These are phyloP conservation scores for Aspergillus sp. DNA, from an alignment of 2,329 filamentous ascomycete species.

Conservation along the genomic window DNA sequence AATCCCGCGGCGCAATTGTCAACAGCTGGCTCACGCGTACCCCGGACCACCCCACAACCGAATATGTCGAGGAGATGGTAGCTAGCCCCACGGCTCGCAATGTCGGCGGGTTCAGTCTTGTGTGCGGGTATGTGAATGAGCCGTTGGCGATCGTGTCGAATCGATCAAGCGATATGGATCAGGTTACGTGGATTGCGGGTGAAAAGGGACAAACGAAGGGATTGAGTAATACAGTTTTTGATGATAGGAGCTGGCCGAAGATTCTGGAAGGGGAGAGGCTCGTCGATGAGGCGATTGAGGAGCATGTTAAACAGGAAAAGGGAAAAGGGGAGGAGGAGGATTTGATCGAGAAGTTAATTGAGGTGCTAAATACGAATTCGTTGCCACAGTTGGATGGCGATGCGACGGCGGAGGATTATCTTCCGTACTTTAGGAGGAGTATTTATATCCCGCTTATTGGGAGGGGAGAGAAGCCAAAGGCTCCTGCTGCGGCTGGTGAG, in stretches of 20 bases:
- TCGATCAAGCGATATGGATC: slow-evolving; percentile 53
- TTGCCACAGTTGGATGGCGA: slow-evolving; percentile 52
- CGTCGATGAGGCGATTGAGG: slow-evolving; percentile 50
- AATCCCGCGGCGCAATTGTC: slow-evolving; percentile 59
- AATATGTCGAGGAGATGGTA: slow-evolving; percentile 56
- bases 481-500: not conserved
- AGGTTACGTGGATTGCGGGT: slow-evolving; percentile 52
- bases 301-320: slow-evolving; percentile 44
- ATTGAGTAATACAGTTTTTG: slow-evolving; percentile 62
- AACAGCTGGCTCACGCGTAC: slow-evolving; percentile 57
- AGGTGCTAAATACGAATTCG: slow-evolving; percentile 55
- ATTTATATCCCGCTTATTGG: slow-evolving; percentile 62
- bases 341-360: slow-evolving; percentile 54
- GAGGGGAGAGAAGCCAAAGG: slow-evolving; percentile 40
- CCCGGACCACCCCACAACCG: slow-evolving; percentile 39
- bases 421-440: slow-evolving; percentile 57
- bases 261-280: slow-evolving; percentile 58
- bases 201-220: slow-evolving; percentile 54
- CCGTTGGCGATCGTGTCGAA: slow-evolving; percentile 63
- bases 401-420: slow-evolving; percentile 53
- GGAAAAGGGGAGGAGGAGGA: slow-evolving; percentile 41
- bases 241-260: slow-evolving; percentile 62
- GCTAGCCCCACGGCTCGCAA: slow-evolving; percentile 54
- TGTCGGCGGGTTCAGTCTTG: slow-evolving; percentile 63
- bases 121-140: slow-evolving; percentile 57